A percentile compares a stretch with the other conserved stretches of the same genome.
These are phyloP conservation scores for Vigna reflexopilosa DNA, from an alignment of 306 rosid species.

Conservation along the genomic window DNA sequence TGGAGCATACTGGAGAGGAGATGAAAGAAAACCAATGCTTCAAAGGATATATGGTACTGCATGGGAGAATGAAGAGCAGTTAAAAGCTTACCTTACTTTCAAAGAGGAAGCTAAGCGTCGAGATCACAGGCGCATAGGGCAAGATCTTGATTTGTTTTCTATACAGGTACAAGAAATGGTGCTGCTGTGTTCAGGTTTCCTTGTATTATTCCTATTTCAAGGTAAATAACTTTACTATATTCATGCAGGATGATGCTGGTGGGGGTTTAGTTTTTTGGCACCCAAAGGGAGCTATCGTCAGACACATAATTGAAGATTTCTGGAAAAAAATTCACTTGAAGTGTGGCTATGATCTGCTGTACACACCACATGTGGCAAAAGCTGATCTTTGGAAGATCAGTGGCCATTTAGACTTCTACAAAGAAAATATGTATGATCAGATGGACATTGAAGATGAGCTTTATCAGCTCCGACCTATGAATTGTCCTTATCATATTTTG, in stretches of 20 bases:
- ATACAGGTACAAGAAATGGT: slow-evolving; percentile 69
- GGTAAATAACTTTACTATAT: slow-evolving; percentile 39
- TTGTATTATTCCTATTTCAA: slow-evolving; percentile 31
- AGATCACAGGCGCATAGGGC: slow-evolving; percentile 94
- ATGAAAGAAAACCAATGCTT: slow-evolving; percentile 90
- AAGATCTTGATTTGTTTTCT: slow-evolving; percentile 96
- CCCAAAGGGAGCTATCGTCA: slow-evolving; percentile 94
- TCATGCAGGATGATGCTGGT: slow-evolving; percentile 88
- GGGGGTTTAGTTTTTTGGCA: slow-evolving; percentile 99
- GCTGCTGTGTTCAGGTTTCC: slow-evolving; percentile 6
- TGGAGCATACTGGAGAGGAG: slow-evolving; percentile 99
- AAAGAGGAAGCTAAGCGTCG: slow-evolving; percentile 97
- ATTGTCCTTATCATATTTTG: slow-evolving; percentile 96
- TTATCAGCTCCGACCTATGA: slow-evolving; percentile 98
- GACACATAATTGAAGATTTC: slow-evolving; percentile 86
- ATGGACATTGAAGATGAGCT: slow-evolving; percentile 89
- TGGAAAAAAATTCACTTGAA: slow-evolving; percentile 87
- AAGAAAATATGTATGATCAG: slow-evolving; percentile 94
- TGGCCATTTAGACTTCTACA: slow-evolving; percentile 95
- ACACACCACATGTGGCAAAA: slow-evolving; percentile 97
- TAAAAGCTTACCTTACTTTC: slow-evolving; percentile 89
- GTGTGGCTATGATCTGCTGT: slow-evolving; percentile 83
- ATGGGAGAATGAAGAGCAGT: slow-evolving; percentile 92
- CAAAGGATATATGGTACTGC: slow-evolving; percentile 99
- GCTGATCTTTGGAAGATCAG: slow-evolving; percentile 99